Evolutionary conservation across 805 yeast species (phyloP), one percentile per base, ranked within the genome.

Genomic region (Nakazawaea populi): DNA sequence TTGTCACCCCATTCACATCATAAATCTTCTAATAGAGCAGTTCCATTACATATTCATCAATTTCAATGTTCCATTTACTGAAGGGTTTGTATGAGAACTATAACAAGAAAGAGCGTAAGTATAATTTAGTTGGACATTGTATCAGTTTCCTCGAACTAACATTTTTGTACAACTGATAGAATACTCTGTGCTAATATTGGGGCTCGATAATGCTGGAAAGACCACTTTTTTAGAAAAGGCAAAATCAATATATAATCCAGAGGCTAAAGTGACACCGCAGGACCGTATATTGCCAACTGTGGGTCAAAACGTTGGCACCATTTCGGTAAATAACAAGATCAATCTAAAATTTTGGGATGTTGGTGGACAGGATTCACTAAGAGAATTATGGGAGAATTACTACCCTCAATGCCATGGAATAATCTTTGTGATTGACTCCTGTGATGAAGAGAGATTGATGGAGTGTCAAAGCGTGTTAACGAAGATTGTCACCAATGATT

Each of bases 121-220:
- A 11, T 43, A n/a, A 12, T 8, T n/a, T 12, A 8, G 40, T 12
- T 34, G 12, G 36, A 34, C 36, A 34, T 10, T 56, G 52, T 31
- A 56, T 45, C 48, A 42, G 14, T 48, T 49, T 11, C 37, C 27
- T 38, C 37, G 39, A 35, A 32, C 44, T 39, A 29, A 38, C 14
- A 24, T 18, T 18, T 18, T 18, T 18, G 24, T 18, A 18, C 24
- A 18, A 18, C 24, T 18, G n/a, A 28, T 32, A 72, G 89, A 85
- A 65, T 87, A 87, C 62, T 81, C 90, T 1, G 78, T 87, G 3
- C 74, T 92, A 45, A 87, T 92, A 37, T 72, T 92, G 27, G 99
- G 99, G 18, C 76, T 92, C 31, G 97, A 92, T 66, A 91, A 92
- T 71, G 96, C 98, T 0, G 99, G 99, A 1, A 92, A 92, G 65